These are phyloP conservation scores for Tritrichomonas foetus DNA, from an alignment of 208 protist genomes.

Conservation along the genomic window DNA sequence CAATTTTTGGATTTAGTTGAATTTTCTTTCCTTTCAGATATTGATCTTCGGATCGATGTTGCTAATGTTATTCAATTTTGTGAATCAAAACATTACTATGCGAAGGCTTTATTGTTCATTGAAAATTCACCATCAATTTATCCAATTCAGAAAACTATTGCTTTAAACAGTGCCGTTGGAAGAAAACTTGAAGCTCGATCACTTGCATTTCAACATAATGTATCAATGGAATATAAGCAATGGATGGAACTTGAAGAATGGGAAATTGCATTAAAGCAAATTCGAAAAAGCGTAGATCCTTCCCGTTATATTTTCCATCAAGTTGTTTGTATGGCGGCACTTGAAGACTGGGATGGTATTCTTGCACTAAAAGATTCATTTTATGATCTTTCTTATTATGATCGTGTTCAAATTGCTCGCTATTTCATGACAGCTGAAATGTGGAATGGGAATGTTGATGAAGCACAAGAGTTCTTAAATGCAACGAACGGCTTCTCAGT, in stretches of 20 bases:
- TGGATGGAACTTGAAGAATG: constrained; percentile 28
- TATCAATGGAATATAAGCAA: background rate
- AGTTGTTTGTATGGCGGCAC: constrained; percentile 27
- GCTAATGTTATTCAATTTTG: background rate
- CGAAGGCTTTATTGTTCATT: background rate
- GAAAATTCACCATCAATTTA: background rate
- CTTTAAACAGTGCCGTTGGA: background rate
- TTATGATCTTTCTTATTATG: background rate
- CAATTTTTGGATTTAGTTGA: constrained; percentile 10
- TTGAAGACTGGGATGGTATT: constrained; percentile 37
- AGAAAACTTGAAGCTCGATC: background rate
- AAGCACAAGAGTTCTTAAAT: background rate
- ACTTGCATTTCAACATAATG: background rate
- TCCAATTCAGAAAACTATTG: background rate
- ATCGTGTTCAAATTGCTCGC: background rate
- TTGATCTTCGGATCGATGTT: background rate
- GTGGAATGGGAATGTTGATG: background rate
- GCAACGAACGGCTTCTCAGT: background rate
- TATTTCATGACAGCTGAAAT: constrained; percentile 38
- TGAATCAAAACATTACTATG: background rate
- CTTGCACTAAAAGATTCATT: background rate
- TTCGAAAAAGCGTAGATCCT: background rate
- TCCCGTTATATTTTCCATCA: background rate
- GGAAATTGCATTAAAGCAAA: background rate
- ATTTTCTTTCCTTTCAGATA: background rate